Conservation (phyloP, 1,284 basidiomycete genomes). For the Agroathelia rolfsii region DNA sequence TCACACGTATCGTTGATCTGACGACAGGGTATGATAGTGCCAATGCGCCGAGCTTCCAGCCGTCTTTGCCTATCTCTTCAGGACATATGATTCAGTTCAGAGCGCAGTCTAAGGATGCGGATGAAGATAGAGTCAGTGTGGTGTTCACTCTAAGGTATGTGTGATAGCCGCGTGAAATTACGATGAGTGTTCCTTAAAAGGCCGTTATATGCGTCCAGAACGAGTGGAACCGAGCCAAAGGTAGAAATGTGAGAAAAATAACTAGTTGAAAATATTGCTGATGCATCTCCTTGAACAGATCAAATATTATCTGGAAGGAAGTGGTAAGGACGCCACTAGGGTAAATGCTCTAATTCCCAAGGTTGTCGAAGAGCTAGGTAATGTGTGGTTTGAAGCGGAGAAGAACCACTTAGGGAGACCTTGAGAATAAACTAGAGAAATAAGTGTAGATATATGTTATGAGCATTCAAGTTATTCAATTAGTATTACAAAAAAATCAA, state of each 20-base stretch:
- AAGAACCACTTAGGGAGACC: conserved; percentile 43
- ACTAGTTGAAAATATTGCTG: too few relatives aligned
- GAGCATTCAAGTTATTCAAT: too few relatives aligned
- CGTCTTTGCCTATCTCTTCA: conserved; percentile 60
- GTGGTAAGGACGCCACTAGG: conserved; percentile 34
- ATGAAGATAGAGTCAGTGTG: conserved; percentile 41
- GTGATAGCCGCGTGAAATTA: conserved; percentile 2
- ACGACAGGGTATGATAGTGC: conserved; percentile 64
- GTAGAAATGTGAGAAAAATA: conserved; percentile 23
- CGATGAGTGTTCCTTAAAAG: conserved; percentile 1
- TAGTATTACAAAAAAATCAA: too few relatives aligned
- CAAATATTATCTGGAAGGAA: conserved; percentile 78
- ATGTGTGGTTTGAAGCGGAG: conserved; percentile 58
- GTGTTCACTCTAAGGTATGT: conserved; percentile 56
- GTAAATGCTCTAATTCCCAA: conserved; percentile 38
- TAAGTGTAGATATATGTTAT: too few relatives aligned
- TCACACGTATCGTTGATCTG: conserved; percentile 62
- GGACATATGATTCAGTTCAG: conserved; percentile 81
- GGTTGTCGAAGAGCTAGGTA: conserved; percentile 49
- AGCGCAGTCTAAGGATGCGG: conserved; percentile 29
- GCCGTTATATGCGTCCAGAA: conserved; percentile 36
- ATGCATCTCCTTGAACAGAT: conserved; percentile 38
- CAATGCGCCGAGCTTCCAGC: conserved; percentile 54
- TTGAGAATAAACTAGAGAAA: conserved; percentile 19
- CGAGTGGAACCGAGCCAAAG: conserved; percentile 84